Evolutionary conservation across 306 rosid genomes (phyloP).

Genomic region (Styphnolobium japonicum): DNA sequence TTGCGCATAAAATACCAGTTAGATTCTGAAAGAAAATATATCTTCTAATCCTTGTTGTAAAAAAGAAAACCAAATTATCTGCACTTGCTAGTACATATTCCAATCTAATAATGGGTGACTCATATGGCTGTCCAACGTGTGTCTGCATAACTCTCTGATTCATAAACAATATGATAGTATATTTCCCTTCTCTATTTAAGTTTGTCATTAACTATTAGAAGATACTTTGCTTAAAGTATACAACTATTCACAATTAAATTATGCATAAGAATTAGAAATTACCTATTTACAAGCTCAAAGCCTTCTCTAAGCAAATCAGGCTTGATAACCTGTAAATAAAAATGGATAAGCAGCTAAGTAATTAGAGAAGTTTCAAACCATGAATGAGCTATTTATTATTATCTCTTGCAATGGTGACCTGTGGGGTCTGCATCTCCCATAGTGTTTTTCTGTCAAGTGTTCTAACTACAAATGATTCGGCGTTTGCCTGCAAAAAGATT

Average conservation of each 20-base stretch:
- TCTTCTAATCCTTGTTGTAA: neutral
- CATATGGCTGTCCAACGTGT: neutral
- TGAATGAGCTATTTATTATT: constrained; percentile 6
- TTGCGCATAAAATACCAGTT: constrained; percentile 12
- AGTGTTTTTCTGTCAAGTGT: constrained; percentile 83
- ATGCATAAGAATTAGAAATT: constrained; percentile 24
- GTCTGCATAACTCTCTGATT: neutral
- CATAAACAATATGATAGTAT: neutral
- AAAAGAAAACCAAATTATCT: constrained; percentile 13
- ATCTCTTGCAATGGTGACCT: constrained; percentile 48
- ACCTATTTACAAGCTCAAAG: constrained; percentile 89
- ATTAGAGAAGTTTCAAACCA: neutral
- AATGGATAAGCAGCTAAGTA: constrained; percentile 16
- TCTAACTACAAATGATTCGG: constrained; percentile 69
- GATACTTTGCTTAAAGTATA: neutral
- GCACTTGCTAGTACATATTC: neutral
- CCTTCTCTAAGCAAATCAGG: constrained; percentile 86
- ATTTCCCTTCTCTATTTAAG: neutral
- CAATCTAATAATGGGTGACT: neutral
- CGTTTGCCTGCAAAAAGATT: constrained; percentile 68
- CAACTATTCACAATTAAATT: neutral
- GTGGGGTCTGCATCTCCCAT: constrained; percentile 99
- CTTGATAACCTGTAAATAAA: constrained; percentile 62
- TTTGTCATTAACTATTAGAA: neutral
- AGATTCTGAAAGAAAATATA: constrained; percentile 7